Conservation (phyloP, 306 rosid species). For the Cicer chorassanicum region DNA sequence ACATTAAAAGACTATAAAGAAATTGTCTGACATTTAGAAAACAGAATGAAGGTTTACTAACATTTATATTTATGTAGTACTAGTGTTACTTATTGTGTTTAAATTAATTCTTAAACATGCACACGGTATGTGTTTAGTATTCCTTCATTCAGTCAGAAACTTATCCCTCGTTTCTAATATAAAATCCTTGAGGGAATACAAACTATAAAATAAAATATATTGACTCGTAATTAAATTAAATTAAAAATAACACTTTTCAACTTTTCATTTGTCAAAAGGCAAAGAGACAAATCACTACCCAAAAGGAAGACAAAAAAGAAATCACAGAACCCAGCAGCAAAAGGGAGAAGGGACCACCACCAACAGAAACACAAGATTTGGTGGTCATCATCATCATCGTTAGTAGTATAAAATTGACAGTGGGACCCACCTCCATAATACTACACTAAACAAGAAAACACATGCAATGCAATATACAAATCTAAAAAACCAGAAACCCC, state of each 20-base stretch:
- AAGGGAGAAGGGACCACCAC: constrained; percentile 5
- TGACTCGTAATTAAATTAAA: neutral
- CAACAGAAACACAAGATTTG: neutral
- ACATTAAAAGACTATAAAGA: no score
- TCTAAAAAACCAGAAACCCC: neutral
- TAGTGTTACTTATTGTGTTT: neutral
- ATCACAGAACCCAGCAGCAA: no score
- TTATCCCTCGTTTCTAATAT: neutral
- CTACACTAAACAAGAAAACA: neutral
- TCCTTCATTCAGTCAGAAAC: neutral
- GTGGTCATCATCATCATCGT: neutral
- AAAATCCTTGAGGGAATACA: constrained; percentile 8
- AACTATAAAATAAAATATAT: neutral
- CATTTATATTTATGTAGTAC: neutral
- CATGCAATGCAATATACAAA: neutral
- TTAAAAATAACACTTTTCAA: neutral
- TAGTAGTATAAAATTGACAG: neutral
- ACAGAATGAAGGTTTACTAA: no score
- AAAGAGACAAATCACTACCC: no score
- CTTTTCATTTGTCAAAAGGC: neutral
- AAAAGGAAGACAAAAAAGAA: no score
- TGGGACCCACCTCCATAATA: constrained; percentile 1
- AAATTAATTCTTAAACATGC: neutral
- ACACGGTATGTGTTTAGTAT: neutral
- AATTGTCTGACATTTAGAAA: no score